Evolutionary conservation across 345 rosid genomes (phyloP), one percentile per base, ranked within the genome.

Genomic region (Erodium maritimum): DNA sequence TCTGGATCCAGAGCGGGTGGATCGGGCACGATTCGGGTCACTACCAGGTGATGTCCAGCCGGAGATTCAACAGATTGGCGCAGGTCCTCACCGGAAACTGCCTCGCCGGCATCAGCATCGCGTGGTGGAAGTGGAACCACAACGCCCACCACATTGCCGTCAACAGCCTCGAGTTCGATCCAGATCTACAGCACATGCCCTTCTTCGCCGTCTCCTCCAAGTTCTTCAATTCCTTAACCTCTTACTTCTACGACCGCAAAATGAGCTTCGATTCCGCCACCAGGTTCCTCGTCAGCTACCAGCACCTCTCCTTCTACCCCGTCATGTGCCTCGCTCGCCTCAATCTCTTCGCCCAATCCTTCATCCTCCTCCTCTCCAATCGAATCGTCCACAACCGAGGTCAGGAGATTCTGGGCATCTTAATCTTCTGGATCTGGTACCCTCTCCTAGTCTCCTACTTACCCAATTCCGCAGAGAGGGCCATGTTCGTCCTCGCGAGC

Each of bases 81-180:
- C 98, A 91, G 63, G 57, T 91, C n/a, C 45, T 91, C 5, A 62
- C 95, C 21, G 98, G 98, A 4, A 91, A 88, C 65, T 86, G 88
- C 23, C 19, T 86, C 4, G 86, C 96, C 53, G 98, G 98, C 1
- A 91, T 91, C 20, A 84, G 95, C 59, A 91, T 91, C 56, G 98
- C 95, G 55, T 88, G 98, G 98, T 91, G 98, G 98, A 91, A 91
- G 60, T 88, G 98, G 95, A 91, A 95, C 3, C 98, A 91, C 51
- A 91, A 91, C 52, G 93, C 88, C 5, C 98, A 91, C 52, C 98
- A 91, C 67, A 62, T 91, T 22, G 78, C 98, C 37, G 80, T 86
- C 70, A 91, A 88, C 54, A 84, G 93, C 58, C 95, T 91, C 2
- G 96, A 91, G 58, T 66, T 80, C n/a, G 99, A 89, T 58, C 99